A percentile compares a stretch with the other conserved stretches of the same genome.
These are phyloP conservation scores for Thielaviopsis populi DNA, from an alignment of 2,329 filamentous ascomycete genomes.

Conservation along the genomic window DNA sequence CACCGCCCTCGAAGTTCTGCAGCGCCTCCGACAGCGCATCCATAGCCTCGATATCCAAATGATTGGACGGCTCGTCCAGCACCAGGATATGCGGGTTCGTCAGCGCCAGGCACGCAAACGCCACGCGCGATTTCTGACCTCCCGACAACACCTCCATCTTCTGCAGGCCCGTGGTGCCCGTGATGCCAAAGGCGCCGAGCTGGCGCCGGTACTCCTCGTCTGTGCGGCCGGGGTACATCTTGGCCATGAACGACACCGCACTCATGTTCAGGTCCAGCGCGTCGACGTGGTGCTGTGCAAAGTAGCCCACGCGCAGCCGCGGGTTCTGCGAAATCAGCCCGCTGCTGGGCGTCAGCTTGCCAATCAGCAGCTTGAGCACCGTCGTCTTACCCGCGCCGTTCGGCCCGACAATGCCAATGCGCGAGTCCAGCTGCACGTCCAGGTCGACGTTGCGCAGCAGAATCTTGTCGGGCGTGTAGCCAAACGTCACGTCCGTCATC, in stretches of 20 bases:
- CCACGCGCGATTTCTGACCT: slow-evolving; percentile 96
- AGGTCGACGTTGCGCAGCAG: slow-evolving; percentile 79
- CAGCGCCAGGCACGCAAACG: slow-evolving; percentile 89
- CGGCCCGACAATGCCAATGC: slow-evolving; percentile 97
- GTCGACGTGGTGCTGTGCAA: slow-evolving; percentile 96
- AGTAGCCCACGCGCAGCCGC: slow-evolving; percentile 83
- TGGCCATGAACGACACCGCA: slow-evolving; percentile 92
- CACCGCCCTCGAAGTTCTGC: slow-evolving; percentile 77
- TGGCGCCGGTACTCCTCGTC: slow-evolving; percentile 96
- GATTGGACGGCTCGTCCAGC: slow-evolving; percentile 95
- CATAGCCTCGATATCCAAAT: slow-evolving; percentile 98
- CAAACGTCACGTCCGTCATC: slow-evolving; percentile 85
- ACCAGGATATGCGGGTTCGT: slow-evolving; percentile 94
- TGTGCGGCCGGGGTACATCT: slow-evolving; percentile 72
- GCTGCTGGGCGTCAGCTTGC: slow-evolving; percentile 58
- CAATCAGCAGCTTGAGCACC: slow-evolving; percentile 91
- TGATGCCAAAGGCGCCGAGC: slow-evolving; percentile 77
- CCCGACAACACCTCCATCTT: slow-evolving; percentile 90
- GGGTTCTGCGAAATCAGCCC: slow-evolving; percentile 82
- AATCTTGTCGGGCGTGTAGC: slow-evolving; percentile 65
- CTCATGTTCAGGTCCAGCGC: slow-evolving; percentile 78
- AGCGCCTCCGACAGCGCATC: slow-evolving; percentile 80
- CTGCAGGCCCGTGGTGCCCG: slow-evolving; percentile 88
- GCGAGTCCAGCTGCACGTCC: slow-evolving; percentile 92
- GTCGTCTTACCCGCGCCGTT: slow-evolving; percentile 99